Evolutionary conservation across 805 yeast genomes (phyloP).

Genomic region (Torulaspora indica): DNA sequence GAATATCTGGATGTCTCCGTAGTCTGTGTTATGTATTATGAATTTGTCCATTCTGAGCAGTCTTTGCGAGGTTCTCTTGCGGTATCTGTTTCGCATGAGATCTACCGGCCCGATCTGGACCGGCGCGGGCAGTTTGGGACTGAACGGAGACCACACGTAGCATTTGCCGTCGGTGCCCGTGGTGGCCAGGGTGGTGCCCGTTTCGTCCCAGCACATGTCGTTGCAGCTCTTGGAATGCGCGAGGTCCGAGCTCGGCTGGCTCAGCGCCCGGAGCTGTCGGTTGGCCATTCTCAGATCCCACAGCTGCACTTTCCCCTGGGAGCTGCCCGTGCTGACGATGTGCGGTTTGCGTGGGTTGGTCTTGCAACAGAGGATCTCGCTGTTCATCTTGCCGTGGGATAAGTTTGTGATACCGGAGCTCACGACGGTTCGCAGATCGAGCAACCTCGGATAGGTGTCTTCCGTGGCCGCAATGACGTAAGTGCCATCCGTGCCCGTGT

Average conservation of each 20-base stretch:
- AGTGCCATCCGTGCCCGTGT: constrained; percentile 45
- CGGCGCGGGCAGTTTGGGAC: constrained; percentile 7
- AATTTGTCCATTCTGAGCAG: constrained; percentile 22
- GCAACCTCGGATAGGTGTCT: constrained; percentile 59
- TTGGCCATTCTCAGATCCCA: constrained; percentile 70
- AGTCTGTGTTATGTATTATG: constrained; percentile 27
- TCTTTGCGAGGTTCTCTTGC: constrained; percentile 27
- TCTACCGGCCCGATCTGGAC: constrained; percentile 26
- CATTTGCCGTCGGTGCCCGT: constrained; percentile 79
- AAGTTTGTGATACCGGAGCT: constrained; percentile 66
- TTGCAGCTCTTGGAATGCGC: constrained; percentile 80
- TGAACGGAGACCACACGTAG: constrained; percentile 55
- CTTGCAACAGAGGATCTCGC: constrained; percentile 42
- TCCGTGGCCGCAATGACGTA: constrained; percentile 65
- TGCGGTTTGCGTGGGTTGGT: constrained; percentile 69
- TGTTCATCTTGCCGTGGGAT: constrained; percentile 52
- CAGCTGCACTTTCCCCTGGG: constrained; percentile 70
- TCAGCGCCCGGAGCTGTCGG: constrained; percentile 26
- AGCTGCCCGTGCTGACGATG: constrained; percentile 72
- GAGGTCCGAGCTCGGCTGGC: constrained; percentile 31
- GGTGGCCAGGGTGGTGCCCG: constrained; percentile 58
- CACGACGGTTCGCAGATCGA: constrained; percentile 69
- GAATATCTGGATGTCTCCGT: constrained; percentile 27
- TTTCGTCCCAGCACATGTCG: constrained; percentile 68
- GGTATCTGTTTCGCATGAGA: constrained; percentile 21